Base-by-base conservation (phyloP, 75 land plant species). In the Chamaecyparis obtusa region DNA sequence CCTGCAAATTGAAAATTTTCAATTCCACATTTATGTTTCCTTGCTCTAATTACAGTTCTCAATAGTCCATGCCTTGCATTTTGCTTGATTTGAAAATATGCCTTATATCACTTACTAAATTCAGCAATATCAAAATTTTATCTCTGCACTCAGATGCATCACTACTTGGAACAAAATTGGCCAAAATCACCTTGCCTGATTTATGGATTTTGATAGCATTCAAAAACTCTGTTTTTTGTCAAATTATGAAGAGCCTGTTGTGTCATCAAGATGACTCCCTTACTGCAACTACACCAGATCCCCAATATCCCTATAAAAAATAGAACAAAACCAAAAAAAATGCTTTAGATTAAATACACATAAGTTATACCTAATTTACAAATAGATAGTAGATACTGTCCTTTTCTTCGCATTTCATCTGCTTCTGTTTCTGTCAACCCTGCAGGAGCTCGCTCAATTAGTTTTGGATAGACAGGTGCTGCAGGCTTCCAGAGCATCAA, bases 401-500 rank as follows among this genome's bases (percentile, higher is more conserved):
- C 97, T 88, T 94, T 88, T 86, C 14, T 86, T 87, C 95, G 87
- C 46, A 96, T 83, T 51, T 89, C 92, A 87, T 92, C 87, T 75
- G 94, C 95, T 90, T 95, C 96, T 46, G 30, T 86, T 85, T 88
- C 89, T 69, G 94, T 94, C 72, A 96, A 87, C 21, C 96, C 98
- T 77, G 91, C 95, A 51, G 96, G 96, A 86, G 92, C 92, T 46
- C 90, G 92, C 78, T 94, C 92, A 49, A 96, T 95, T 13, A 95
- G 94, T 83, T 92, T 93, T 64, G 96, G 98, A 81, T 96, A 95
- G 19, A 95, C 92, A 30, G 98, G 98, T 32, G 95, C 87, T 79
- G 93, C 94, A 89, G 96, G 96, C 83, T 94, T 95, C 98, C 96
- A 95, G 15, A 94, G 92, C 98, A 96, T 96, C 32, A 91, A 24